Conservation (phyloP, 2,329 filamentous ascomycete species). For the Hypoxylon rubiginosum region DNA sequence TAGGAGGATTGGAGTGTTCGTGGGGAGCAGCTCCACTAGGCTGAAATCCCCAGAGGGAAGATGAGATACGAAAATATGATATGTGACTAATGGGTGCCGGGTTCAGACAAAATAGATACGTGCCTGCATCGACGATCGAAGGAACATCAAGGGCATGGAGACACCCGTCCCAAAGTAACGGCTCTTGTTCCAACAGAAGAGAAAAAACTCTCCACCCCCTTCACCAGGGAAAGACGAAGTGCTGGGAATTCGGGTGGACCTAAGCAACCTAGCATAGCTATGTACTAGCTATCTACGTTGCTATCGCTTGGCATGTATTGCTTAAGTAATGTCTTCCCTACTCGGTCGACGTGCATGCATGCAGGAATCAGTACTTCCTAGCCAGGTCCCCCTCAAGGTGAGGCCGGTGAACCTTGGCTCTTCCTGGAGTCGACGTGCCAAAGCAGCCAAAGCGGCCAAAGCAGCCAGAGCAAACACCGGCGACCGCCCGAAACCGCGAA, state of each 20-base stretch:
- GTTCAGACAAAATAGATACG: conserved; percentile 37
- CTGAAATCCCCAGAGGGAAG: conserved; percentile 29
- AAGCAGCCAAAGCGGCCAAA: not conserved
- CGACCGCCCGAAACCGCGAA: conserved; percentile 35
- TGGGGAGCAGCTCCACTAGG: conserved; percentile 39
- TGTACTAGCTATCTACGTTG: conserved; percentile 33
- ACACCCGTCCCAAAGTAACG: conserved; percentile 36
- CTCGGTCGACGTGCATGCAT: conserved; percentile 44
- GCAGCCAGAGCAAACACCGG: conserved; percentile 25
- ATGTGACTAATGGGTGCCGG: conserved; percentile 40
- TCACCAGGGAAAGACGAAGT: conserved; percentile 29
- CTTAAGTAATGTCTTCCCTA: conserved; percentile 44
- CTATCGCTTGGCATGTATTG: conserved; percentile 42
- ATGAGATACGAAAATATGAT: conserved; percentile 45
- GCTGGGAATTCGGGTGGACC: conserved; percentile 33
- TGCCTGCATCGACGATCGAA: conserved; percentile 43
- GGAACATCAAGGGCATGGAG: conserved; percentile 40
- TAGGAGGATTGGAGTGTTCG: conserved; percentile 35
- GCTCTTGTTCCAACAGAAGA: conserved; percentile 11
- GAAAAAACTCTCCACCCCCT: not conserved
- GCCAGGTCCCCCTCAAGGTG: conserved; percentile 39
- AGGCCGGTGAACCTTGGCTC: conserved; percentile 37
- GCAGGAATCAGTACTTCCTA: conserved; percentile 38
- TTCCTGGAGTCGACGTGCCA: conserved; percentile 20
- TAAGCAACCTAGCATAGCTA: not conserved